Evolutionary conservation across 2,329 filamentous ascomycete species (phyloP).

Genomic region (Mycocentrospora acerina): DNA sequence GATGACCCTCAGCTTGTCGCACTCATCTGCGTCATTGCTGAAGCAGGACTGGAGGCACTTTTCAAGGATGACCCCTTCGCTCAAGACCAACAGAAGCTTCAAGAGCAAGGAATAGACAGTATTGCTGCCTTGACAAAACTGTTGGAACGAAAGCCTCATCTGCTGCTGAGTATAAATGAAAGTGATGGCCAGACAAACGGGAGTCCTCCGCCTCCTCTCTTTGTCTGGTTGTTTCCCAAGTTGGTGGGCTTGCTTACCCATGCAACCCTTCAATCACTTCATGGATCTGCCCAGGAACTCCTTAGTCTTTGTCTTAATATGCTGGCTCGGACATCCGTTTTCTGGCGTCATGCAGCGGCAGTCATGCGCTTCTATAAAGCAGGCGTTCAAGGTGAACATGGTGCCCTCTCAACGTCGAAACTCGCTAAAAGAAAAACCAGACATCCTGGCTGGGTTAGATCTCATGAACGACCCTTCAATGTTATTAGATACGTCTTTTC

Average conservation of each 20-base stretch:
- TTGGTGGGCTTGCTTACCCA: constrained; percentile 51
- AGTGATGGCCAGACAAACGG: constrained; percentile 30
- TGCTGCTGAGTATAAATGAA: constrained; percentile 53
- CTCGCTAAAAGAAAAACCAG: too few relatives aligned
- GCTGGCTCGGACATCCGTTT: constrained; percentile 36
- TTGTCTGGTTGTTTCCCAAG: constrained; percentile 57
- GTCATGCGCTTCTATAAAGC: constrained; percentile 43
- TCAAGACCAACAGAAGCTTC: constrained; percentile 57
- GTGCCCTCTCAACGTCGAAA: too few relatives aligned
- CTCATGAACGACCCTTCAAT: constrained; percentile 18
- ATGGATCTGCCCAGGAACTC: constrained; percentile 39
- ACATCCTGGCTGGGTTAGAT: constrained; percentile 49
- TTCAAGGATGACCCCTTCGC: constrained; percentile 69
- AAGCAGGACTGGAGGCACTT: constrained; percentile 73
- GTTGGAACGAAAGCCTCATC: constrained; percentile 70
- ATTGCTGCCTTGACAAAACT: constrained; percentile 76
- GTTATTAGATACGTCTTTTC: constrained; percentile 17
- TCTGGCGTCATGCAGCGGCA: constrained; percentile 38
- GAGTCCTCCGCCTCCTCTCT: constrained; percentile 47
- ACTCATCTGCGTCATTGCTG: constrained; percentile 79
- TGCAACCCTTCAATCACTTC: constrained; percentile 45
- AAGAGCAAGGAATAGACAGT: constrained; percentile 70
- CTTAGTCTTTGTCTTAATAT: constrained; percentile 41
- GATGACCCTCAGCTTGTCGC: constrained; percentile 77
- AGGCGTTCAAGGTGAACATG: constrained; percentile 43